Conservation (phyloP, 2,329 filamentous ascomycete genomes). For the Knoxdaviesia proteae region DNA sequence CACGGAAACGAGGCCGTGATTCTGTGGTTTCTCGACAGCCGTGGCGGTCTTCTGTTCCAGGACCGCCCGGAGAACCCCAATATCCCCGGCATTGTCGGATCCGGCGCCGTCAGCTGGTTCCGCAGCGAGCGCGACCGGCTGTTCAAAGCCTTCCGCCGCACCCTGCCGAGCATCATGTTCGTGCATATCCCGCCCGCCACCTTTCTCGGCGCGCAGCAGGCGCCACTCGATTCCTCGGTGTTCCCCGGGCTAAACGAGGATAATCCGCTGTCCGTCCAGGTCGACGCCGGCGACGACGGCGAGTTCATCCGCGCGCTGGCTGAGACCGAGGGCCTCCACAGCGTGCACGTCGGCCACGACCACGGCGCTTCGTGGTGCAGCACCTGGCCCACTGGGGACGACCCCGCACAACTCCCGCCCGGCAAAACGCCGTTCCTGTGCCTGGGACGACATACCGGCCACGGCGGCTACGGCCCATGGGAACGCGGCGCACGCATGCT, state of each 20-base stretch:
- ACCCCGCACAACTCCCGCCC: not conserved
- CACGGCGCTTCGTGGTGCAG: conserved; percentile 27
- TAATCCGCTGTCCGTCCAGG: conserved; percentile 11
- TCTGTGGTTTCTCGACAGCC: conserved; percentile 54
- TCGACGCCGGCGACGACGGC: conserved; percentile 17
- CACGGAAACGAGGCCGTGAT: conserved; percentile 22
- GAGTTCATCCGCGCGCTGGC: conserved; percentile 30
- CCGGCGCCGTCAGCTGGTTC: conserved; percentile 2
- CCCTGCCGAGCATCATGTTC: conserved; percentile 24
- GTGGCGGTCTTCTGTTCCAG: conserved; percentile 22
- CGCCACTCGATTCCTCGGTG: conserved; percentile 11
- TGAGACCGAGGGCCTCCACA: conserved; percentile 23
- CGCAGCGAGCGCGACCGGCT: conserved; percentile 1
- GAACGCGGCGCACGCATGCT: conserved; percentile 39
- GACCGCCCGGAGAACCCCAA: not conserved
- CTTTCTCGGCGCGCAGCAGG: conserved; percentile 7
- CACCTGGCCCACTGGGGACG: conserved; percentile 7
- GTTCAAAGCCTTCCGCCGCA: conserved; percentile 1
- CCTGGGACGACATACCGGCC: conserved; percentile 47
- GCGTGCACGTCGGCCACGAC: conserved; percentile 34
- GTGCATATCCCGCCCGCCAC: conserved; percentile 24
- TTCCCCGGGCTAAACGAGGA: conserved; percentile 14
- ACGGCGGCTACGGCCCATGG: conserved; percentile 48
- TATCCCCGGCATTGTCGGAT: conserved; percentile 2
- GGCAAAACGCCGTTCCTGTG: conserved; percentile 14